Base-by-base conservation (phyloP, 140 eudicot species). In the Stevia rebaudiana region DNA sequence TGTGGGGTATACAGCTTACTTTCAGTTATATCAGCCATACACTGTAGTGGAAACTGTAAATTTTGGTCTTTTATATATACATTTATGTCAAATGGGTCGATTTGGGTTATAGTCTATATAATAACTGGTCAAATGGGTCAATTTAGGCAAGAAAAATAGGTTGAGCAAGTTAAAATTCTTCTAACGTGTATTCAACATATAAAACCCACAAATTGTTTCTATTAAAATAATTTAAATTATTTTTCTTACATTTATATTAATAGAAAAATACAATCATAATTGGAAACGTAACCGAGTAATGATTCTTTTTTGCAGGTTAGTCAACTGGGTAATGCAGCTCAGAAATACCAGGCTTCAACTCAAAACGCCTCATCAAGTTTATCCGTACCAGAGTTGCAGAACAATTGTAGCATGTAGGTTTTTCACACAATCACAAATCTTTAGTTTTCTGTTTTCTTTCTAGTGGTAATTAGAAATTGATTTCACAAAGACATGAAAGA, bases 311-410 rank as follows among this genome's bases (percentile, higher is more conserved):
- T 84, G 69, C 84, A 94, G 99, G 97, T 94, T 74, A 83, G 84
- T 78, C 97, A 88, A 63, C 89, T 94, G 68, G 99, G 99, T 52
- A 75, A 79, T 59, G 97, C 94, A 50, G 99, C 97, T 65, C 99
- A 94, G 68, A 94, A 89, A 71, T 94, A 85, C 72, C 99, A 94
- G 77, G 82, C 95, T 67, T 85, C 94, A 58, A 84, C 95, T 69
- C 97, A 94, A 65, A 86, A 79, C 48, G 77, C 88, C 41, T 83
- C 97, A 60, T 74, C 99, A 33, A 83, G 76, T 73, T 68, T 72
- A 40, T 85, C 95, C 70, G 90, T 76, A 69, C 84, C 97, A 11
- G 99, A 89, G 75, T 76, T 94, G 71, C 99, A 88, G 70, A 85
- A 81, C 74, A 94, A 94, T 49, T 94, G 99, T 75, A 94, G 86